These are phyloP conservation scores for Phoma sp. DNA, from an alignment of 2,329 filamentous ascomycete species.

Conservation along the genomic window DNA sequence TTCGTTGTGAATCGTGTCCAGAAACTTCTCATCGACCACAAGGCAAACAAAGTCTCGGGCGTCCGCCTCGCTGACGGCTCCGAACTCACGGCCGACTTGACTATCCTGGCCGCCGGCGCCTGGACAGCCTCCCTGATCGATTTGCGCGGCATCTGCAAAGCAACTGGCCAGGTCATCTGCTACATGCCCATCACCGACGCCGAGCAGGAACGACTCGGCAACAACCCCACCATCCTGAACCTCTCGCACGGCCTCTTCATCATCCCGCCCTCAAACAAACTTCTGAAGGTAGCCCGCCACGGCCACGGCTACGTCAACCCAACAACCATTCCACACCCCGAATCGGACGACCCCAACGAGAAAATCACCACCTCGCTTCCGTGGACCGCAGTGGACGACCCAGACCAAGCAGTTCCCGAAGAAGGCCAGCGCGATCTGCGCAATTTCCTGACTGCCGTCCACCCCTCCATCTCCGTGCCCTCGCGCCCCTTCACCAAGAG, in stretches of 20 bases:
- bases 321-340: conserved; percentile 54
- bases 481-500: conserved; percentile 54
- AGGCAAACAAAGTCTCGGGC: conserved; percentile 58
- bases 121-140: conserved; percentile 84
- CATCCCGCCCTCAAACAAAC: conserved; percentile 65
- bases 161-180: conserved; percentile 80
- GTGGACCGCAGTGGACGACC: conserved; percentile 60
- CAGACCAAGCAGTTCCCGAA: conserved; percentile 36
- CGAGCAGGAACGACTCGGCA: conserved; percentile 69
- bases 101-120: conserved; percentile 82
- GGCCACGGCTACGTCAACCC: conserved; percentile 58
- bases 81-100: conserved; percentile 69
- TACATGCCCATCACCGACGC: conserved; percentile 76
- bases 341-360: conserved; percentile 40
- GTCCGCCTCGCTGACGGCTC: conserved; percentile 60
- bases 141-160: conserved; percentile 74
- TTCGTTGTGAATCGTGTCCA: conserved; percentile 59
- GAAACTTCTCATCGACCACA: conserved; percentile 49
- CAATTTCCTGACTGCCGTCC: conserved; percentile 37
- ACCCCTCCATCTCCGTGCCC: conserved; percentile 39
- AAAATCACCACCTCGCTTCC: conserved; percentile 57
- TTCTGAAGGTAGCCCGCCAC: conserved; percentile 59
- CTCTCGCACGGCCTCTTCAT: conserved; percentile 74
- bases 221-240: conserved; percentile 76
- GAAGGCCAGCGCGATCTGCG: conserved; percentile 43